phyloP scores from a whole-genome alignment of 371 early-diverging fungal species.

The Dinochytrium kinnereticum region DNA sequence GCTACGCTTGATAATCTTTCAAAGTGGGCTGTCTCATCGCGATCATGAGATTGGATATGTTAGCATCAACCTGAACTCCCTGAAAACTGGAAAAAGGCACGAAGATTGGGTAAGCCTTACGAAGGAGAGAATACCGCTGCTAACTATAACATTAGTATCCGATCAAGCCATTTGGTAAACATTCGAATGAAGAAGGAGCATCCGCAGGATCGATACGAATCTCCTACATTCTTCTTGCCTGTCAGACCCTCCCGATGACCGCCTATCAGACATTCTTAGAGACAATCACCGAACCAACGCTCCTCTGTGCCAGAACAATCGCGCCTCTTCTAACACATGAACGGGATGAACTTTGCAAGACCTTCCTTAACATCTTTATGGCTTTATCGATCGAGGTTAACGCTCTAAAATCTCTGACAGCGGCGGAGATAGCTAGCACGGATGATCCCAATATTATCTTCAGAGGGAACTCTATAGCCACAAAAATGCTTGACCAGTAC shows the following conservation, averaged over 20 bases:
- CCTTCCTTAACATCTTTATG: constrained; percentile 31
- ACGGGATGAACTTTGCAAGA: constrained; percentile 36
- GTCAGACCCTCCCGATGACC: constrained; percentile 25
- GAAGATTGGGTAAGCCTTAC: constrained; percentile 45
- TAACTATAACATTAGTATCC: background rate
- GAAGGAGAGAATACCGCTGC: background rate
- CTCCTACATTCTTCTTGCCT: constrained; percentile 19
- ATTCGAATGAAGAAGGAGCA: background rate
- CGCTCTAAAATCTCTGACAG: constrained; percentile 37
- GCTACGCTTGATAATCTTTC: constrained; percentile 34
- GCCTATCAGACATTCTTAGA: constrained; percentile 30
- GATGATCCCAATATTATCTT: constrained; percentile 49
- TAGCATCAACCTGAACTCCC: constrained; percentile 34
- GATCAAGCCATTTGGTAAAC: constrained; percentile 30
- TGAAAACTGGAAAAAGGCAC: constrained; percentile 30
- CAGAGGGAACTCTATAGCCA: constrained; percentile 78
- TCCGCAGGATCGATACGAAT: constrained; percentile 41
- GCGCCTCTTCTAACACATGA: constrained; percentile 27
- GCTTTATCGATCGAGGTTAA: constrained; percentile 28
- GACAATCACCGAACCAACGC: constrained; percentile 37
- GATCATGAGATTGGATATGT: constrained; percentile 45
- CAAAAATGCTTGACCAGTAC: constrained; percentile 80
- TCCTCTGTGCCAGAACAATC: constrained; percentile 25
- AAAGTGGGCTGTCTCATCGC: constrained; percentile 30
- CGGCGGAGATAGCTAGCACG: constrained; percentile 39